Conservation (phyloP, 1,284 basidiomycete species). For the Vanrija pseudolonga region DNA sequence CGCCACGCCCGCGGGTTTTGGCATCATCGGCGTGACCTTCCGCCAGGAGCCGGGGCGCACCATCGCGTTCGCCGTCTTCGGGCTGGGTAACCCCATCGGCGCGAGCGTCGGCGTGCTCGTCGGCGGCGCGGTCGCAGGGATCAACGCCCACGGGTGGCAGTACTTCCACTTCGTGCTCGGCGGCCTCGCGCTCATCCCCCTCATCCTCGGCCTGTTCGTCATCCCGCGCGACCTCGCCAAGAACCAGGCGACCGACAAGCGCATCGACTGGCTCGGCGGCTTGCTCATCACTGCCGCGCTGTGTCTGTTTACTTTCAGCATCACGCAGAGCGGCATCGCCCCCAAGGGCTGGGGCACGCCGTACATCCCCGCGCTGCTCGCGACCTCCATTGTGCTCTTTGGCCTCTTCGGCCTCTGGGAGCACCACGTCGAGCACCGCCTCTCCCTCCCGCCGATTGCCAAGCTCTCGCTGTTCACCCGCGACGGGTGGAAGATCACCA, state of each 20-base stretch:
- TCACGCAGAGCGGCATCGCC: slow-evolving; percentile 26
- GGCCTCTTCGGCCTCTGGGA: slow-evolving; percentile 35
- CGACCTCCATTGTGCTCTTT: slow-evolving; percentile 31
- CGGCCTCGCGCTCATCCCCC: slow-evolving; percentile 27
- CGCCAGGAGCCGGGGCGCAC: slow-evolving; percentile 30
- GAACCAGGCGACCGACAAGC: slow-evolving; percentile 7
- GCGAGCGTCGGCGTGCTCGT: slow-evolving; percentile 25
- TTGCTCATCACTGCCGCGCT: slow-evolving; percentile 30
- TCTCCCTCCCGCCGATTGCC: slow-evolving; percentile 24
- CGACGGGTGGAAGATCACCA: slow-evolving; percentile 21
- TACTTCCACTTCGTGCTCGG: slow-evolving; percentile 40
- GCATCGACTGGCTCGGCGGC: slow-evolving; percentile 36
- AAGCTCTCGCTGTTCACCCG: slow-evolving; percentile 29
- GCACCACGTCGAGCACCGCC: slow-evolving; percentile 20
- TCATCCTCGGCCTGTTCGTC: slow-evolving; percentile 28
- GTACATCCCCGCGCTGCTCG: slow-evolving; percentile 35
- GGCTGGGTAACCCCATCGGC: slow-evolving; percentile 30
- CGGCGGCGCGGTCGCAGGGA: slow-evolving; percentile 24
- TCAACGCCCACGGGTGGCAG: slow-evolving; percentile 22
- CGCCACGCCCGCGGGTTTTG: slow-evolving; percentile 31
- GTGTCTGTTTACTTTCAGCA: slow-evolving; percentile 30
- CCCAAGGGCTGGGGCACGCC: slow-evolving; percentile 24
- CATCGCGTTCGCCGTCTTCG: slow-evolving; percentile 34
- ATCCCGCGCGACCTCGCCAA: slow-evolving; percentile 27
- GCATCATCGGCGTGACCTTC: slow-evolving; percentile 38